phyloP scores from a whole-genome alignment of 2,329 filamentous ascomycete genomes.

The Scorias spongiosa region DNA sequence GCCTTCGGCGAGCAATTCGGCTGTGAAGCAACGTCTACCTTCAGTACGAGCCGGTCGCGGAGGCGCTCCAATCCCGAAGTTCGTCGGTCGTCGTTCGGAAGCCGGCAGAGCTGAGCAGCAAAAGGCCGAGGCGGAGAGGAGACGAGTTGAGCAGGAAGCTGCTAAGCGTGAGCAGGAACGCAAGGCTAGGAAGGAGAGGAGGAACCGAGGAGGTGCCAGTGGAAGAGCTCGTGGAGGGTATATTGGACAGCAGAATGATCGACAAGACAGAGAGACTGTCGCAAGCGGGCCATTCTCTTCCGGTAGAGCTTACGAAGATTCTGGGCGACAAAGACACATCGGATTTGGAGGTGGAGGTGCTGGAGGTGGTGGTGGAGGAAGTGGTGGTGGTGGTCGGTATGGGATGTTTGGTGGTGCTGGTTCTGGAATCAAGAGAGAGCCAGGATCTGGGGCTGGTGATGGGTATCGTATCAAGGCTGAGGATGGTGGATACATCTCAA shows the following conservation, averaged over 20 bases:
- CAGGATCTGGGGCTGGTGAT: constrained; percentile 5
- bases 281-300: constrained; percentile 29
- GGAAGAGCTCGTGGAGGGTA: constrained; percentile 28
- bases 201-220: constrained; percentile 13
- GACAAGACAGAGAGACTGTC: constrained; percentile 8
- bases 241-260: constrained; percentile 17
- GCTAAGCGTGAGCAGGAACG: constrained; percentile 13
- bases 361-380: constrained; percentile 4
- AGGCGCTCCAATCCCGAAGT: constrained; percentile 22
- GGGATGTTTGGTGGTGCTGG: constrained; percentile 4
- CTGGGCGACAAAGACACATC: constrained; percentile 5
- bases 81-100: constrained; percentile 29
- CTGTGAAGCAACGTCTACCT: background rate
- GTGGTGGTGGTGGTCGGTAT: constrained; percentile 2
- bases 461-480: constrained; percentile 12
- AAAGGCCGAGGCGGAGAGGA: constrained; percentile 24
- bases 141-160: constrained; percentile 22
- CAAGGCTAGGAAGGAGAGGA: constrained; percentile 11
- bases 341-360: constrained; percentile 1
- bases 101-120: constrained; percentile 28
- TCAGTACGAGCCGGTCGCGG: constrained; percentile 3
- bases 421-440: constrained; percentile 7
- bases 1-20: background rate
- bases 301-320: constrained; percentile 14
- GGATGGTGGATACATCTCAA: constrained; percentile 29